Conservation (phyloP, 306 rosid genomes). For the Malus sylvestris region DNA sequence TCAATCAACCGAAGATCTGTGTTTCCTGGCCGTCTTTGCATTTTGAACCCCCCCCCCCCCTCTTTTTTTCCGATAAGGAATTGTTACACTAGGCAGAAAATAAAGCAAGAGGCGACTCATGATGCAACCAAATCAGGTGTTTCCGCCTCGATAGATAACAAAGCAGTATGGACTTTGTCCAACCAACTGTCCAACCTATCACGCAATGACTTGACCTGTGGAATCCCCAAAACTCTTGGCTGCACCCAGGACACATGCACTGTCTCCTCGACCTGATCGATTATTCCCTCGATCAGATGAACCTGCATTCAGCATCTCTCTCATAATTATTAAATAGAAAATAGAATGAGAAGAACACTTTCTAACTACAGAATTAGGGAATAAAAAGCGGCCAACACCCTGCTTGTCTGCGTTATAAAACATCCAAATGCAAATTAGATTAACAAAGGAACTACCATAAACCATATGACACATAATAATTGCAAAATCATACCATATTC, state of each 20-base stretch:
- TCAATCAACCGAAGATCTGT: constrained; percentile 25
- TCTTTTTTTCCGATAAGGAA: constrained; percentile 10
- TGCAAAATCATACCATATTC: not conserved
- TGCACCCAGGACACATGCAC: constrained; percentile 99
- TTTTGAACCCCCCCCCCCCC: constrained; percentile 9
- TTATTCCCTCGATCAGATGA: constrained; percentile 95
- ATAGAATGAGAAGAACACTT: not conserved
- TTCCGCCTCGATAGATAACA: constrained; percentile 92
- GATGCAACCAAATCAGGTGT: constrained; percentile 94
- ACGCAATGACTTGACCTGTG: constrained; percentile 78
- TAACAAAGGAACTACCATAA: not conserved
- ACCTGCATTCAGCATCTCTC: constrained; percentile 42
- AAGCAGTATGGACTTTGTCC: constrained; percentile 74
- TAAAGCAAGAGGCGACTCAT: constrained; percentile 26
- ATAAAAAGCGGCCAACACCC: not conserved
- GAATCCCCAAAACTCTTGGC: constrained; percentile 90
- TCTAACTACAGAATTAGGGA: not conserved
- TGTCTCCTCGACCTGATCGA: constrained; percentile 91
- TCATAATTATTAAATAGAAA: constrained; percentile 1
- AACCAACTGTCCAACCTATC: constrained; percentile 82
- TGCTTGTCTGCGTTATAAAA: not conserved
- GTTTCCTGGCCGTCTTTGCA: constrained; percentile 28
- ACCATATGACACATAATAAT: not conserved
- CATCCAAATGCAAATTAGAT: not conserved
- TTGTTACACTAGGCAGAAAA: constrained; percentile 47